Percentiles rank a stretch among this genome's conserved stretches.
Evolutionary conservation across 2,329 filamentous ascomycete genomes (phyloP).

Genomic region (Beauveria sp.): DNA sequence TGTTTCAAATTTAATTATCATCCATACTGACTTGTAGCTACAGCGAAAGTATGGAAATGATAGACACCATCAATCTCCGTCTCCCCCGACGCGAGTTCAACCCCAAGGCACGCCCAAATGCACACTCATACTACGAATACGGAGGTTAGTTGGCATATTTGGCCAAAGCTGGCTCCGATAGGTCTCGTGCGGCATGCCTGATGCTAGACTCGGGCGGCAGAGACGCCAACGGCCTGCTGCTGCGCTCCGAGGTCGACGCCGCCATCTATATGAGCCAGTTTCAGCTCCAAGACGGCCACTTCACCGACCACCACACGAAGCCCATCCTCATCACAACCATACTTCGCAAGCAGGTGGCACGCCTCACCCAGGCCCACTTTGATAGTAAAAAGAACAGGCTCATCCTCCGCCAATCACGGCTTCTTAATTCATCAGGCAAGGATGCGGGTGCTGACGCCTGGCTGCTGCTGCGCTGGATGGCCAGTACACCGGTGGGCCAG

Average conservation of each 20-base stretch:
- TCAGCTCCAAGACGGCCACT: neutral
- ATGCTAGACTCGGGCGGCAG: neutral
- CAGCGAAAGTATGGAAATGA: neutral
- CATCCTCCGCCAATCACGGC: neutral
- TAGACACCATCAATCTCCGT: neutral
- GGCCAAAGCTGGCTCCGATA: neutral
- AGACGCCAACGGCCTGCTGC: neutral
- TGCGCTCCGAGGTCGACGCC: neutral
- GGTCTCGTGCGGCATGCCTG: neutral
- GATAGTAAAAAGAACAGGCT: neutral
- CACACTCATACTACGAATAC: neutral
- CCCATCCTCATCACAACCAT: neutral
- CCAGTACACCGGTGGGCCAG: neutral
- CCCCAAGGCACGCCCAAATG: neutral
- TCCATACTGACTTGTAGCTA: neutral
- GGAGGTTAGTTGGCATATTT: neutral
- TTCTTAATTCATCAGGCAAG: neutral
- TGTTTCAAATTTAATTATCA: neutral
- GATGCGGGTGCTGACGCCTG: neutral
- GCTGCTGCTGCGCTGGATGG: constrained; percentile 1
- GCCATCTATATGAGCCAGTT: neutral
- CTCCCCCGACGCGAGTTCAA: neutral
- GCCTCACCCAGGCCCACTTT: neutral
- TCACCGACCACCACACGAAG: constrained; percentile 1
- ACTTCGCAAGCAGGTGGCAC: neutral